Conservation (phyloP, 768 basidiomycete genomes). For the Tricholoma sp. region DNA sequence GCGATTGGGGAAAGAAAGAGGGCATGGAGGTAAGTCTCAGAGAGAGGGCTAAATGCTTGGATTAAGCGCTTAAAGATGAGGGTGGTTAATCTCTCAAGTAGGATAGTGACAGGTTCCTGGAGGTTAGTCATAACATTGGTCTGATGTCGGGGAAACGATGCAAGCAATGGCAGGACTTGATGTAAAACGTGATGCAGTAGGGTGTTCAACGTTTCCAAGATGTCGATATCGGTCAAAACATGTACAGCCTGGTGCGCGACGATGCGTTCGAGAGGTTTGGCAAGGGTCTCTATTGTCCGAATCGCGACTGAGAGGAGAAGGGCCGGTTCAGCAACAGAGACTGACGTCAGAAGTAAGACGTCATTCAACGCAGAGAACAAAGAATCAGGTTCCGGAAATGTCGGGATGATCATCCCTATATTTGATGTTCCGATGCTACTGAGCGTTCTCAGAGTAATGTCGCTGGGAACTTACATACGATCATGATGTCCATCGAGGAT, state of each 20-base stretch:
- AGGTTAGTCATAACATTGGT: background rate
- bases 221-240: constrained; percentile 10
- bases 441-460: background rate
- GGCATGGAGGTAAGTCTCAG: constrained; percentile 10
- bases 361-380: constrained; percentile 25
- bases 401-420: constrained; percentile 3
- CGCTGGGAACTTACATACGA: background rate
- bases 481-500: constrained; percentile 15
- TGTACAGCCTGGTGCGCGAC: background rate
- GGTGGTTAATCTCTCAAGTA: constrained; percentile 12
- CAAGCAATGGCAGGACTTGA: constrained; percentile 13
- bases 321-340: constrained; percentile 18
- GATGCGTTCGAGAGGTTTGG: constrained; percentile 9
- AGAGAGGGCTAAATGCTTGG: constrained; percentile 8
- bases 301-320: constrained; percentile 24
- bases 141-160: constrained; percentile 6
- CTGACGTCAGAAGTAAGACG: constrained; percentile 23
- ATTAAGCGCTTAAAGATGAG: constrained; percentile 14
- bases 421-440: background rate
- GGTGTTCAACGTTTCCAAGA: constrained; percentile 16
- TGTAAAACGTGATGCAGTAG: constrained; percentile 15
- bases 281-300: constrained; percentile 26
- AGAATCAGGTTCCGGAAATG: constrained; percentile 11
- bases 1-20: constrained; percentile 8
- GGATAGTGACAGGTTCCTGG: constrained; percentile 9